Conservation (phyloP, 2,329 filamentous ascomycete genomes). For the Penicillium sp. region DNA sequence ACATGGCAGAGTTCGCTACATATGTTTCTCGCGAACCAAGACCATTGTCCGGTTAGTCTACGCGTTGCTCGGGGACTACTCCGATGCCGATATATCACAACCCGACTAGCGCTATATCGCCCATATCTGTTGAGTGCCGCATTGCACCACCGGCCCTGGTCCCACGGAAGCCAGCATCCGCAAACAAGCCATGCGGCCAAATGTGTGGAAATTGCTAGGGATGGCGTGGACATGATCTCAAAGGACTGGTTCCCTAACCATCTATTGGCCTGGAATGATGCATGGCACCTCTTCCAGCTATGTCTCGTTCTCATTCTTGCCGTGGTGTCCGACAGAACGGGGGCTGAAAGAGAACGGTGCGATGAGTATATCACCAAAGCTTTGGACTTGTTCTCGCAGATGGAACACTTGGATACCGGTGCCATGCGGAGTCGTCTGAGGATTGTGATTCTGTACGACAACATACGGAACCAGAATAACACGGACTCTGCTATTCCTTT, state of each 20-base stretch:
- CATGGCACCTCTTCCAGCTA: neutral
- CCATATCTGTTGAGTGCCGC: neutral
- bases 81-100: slow-evolving; percentile 4
- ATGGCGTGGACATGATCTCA: neutral
- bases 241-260: neutral
- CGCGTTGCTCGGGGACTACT: slow-evolving; percentile 2
- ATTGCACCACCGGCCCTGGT: neutral
- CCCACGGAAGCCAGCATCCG: neutral
- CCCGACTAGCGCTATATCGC: slow-evolving; percentile 1
- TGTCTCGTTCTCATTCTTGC: neutral
- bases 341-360: neutral
- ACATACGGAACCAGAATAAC: neutral
- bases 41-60: neutral
- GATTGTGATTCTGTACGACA: neutral
- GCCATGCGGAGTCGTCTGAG: neutral
- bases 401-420: neutral
- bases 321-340: neutral
- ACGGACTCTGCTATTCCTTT: neutral
- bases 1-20: neutral
- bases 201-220: neutral
- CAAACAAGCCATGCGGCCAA: neutral
- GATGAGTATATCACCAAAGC: neutral
- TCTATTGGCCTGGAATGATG: neutral
- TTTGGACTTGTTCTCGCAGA: neutral
- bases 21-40: neutral